Evolutionary conservation across 1,139 yeast species (phyloP), one percentile per base, ranked within the genome.

Genomic region (Sugiyamaella sp.): DNA sequence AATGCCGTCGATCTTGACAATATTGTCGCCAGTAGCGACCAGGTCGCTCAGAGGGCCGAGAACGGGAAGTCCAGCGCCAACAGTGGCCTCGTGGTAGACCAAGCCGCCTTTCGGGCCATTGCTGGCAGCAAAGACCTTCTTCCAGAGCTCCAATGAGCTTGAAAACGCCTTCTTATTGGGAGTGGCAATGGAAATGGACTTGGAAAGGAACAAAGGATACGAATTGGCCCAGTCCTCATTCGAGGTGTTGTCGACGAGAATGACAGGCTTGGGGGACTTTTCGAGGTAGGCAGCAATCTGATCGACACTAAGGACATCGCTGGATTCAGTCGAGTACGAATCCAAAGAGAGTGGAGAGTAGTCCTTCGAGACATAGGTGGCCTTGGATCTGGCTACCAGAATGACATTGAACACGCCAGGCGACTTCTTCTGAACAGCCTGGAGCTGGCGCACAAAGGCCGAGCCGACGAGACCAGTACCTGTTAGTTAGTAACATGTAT

Each of bases 81-180:
- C 99, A n/a, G 98, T 89, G 50, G 98, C 95, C 77, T 95, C 99
- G 68, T 93, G 99, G 77, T 89, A 91, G 44, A 90, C 96, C 60
- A 91, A 78, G 37, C 95, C 96, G 49, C 86, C 87, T 32, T 75
- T 74, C 10, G 77, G 71, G 46, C 78, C 77, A 39, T 82, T 76
- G 22, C 70, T 59, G 6, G 71, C 68, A 39, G 74, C 70, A 66
- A 88, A 89, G 54, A 95, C 83, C 52, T 80, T 78, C 56, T 87
- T 80, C 97, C 98, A 93, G 14, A 83, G 73, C 17, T 77, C 71
- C 60, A 87, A 74, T 52, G 82, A 85, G 40, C 93, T 80, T n/a
- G 98, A 90, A 66, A 93, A 93, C 0, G 96, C 99, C 78, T 93
- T 95, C 74, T 93, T 93, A 79, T 95, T 93, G 62, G 99, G 99